Base-by-base conservation (phyloP, 2,329 filamentous ascomycete species). In the Fusarium mexicanum region DNA sequence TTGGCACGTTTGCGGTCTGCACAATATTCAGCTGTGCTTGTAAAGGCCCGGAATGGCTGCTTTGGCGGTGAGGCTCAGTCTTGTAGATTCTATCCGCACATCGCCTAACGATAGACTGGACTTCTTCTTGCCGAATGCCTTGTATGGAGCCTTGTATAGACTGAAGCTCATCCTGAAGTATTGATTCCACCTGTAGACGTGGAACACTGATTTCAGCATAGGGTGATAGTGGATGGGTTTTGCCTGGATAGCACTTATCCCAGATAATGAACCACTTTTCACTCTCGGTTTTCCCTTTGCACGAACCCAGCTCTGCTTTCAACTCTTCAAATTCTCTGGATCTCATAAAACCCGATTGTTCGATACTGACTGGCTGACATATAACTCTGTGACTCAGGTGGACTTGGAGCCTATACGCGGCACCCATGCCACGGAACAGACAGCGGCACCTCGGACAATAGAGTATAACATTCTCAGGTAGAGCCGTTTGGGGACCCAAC, bases 361-460 rank as follows among this genome's bases (percentile, higher is more conserved):
- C 22, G 10, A 50, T 33, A 18, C 22, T n/a, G 2, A 18, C 3
- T 8, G 2, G 5, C 14, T n/a, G 47, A 13, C 47, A 50, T 8
- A 10, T 4, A 8, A 16, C 5, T 9, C 12, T 7, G n/a, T 24
- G 10, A 44, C 12, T 44, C 16, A 24, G 6, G 11, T 46, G 43
- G 11, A 18, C 1, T 5, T 7, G 2, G 43, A 5, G 43, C 24
- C 5, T 9, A 20, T 6, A 5, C 6, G 7, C 7, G 6, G 44
- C 47, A 13, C 5, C 29, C 2, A 6, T 17, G 2, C 47, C 47
- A 9, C 5, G 7, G 3, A 50, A 50, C 2, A 18, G 14, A 17
- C 2, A 3, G 10, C 47, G 47, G 3, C 47, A 50, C 7, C 5
- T 9, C 3, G 47, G 0, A 17, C 47, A 50, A 8, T 50, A 50